Evolutionary conservation across 2,329 filamentous ascomycete species (phyloP).

Genomic region (Colletotrichum neosansevieriae): DNA sequence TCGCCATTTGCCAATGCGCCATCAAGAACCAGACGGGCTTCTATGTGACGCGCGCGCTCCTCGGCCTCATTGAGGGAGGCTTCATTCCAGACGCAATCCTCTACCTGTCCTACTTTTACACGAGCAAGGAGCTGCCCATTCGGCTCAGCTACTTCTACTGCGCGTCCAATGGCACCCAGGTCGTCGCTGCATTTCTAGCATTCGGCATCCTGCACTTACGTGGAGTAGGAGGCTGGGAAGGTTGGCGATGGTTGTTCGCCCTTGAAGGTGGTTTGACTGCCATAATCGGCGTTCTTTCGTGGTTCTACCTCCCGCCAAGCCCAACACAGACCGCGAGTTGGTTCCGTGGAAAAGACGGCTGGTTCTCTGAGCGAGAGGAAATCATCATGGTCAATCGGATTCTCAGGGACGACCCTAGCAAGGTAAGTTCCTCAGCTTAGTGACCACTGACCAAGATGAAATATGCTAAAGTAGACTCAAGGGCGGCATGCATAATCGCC

Average conservation of each 20-base stretch:
- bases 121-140: conserved; percentile 71
- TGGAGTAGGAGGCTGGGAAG: conserved; percentile 61
- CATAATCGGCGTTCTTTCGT: conserved; percentile 54
- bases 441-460: fast-evolving
- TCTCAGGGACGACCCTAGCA: conserved; percentile 44
- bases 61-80: conserved; percentile 62
- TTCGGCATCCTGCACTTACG: conserved; percentile 65
- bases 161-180: conserved; percentile 63
- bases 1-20: conserved; percentile 50
- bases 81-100: conserved; percentile 50
- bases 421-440: neutral
- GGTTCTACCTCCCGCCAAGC: conserved; percentile 64
- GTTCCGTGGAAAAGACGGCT: conserved; percentile 66
- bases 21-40: conserved; percentile 47
- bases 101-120: conserved; percentile 76
- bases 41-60: conserved; percentile 49
- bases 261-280: conserved; percentile 60
- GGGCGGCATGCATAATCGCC: conserved; percentile 66
- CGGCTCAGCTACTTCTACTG: conserved; percentile 77
- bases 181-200: conserved; percentile 64
- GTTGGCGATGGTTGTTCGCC: conserved; percentile 65
- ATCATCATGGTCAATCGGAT: conserved; percentile 73
- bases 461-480: neutral
- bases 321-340: conserved; percentile 69
- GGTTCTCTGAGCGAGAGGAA: conserved; percentile 71